Evolutionary conservation across 306 rosid genomes (phyloP).

Genomic region (Sechiopsis laciniata): DNA sequence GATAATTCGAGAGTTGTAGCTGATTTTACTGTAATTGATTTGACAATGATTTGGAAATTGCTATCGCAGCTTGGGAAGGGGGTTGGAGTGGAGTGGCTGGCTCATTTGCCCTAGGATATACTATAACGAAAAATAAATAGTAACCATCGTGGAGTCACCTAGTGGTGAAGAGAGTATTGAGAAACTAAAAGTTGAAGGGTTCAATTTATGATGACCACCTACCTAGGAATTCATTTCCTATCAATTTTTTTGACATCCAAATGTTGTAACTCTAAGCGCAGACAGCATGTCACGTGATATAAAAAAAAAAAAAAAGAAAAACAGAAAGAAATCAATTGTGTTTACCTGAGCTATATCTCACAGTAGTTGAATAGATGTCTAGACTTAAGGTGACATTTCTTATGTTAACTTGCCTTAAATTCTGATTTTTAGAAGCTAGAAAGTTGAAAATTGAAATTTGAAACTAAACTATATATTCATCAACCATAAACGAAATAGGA

Average conservation of each 20-base stretch:
- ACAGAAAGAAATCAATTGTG: not conserved
- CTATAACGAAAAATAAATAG: no score
- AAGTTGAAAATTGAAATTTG: not conserved
- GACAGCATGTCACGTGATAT: no score
- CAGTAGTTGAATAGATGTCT: not conserved
- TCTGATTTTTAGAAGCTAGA: not conserved
- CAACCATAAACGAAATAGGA: not conserved
- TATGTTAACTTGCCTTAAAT: not conserved
- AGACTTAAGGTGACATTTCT: not conserved
- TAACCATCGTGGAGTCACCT: no score
- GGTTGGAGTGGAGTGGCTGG: not conserved
- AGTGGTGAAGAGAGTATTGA: no score
- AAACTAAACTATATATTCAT: not conserved
- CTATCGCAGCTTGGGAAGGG: not conserved
- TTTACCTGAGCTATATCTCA: not conserved
- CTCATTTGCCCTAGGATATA: not conserved
- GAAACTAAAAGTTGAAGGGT: no score
- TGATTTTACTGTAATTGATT: slow-evolving; percentile 2
- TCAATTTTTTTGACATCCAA: no score
- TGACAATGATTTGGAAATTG: not conserved
- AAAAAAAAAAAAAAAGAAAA: no score
- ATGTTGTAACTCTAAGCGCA: no score
- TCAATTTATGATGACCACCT: no score
- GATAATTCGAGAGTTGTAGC: not conserved
- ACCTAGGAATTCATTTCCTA: no score